Base-by-base conservation (phyloP, 2,329 filamentous ascomycete genomes). In the Penicillium decumbens region DNA sequence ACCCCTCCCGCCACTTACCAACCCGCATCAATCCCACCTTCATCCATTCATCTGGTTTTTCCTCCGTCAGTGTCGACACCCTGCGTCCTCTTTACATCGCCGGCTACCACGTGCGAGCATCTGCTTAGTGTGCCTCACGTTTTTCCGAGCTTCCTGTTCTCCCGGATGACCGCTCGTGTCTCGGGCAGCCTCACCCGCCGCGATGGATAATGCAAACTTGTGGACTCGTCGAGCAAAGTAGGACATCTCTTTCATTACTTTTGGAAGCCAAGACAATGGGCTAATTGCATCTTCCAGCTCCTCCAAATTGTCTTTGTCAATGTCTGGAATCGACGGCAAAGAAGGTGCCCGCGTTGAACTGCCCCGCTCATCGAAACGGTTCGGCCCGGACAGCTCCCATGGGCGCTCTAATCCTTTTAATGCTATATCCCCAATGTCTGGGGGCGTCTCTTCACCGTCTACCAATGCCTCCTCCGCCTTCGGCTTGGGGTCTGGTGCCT, bases 401-500 rank as follows among this genome's bases (percentile, higher is more conserved):
- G 84, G 83, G 65, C 79, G 78, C 69, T 77, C 80, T 55, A 93
- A 89, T 70, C 86, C 89, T 23, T 92, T 95, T 76, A 87, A 83
- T 70, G 77, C 83, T 61, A 81, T 88, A 59, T 83, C 88, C 42
- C 85, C 86, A 52, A 82, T 87, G 63, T 83, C 81, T 53, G 81
- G 79, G 43, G 82, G 80, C 49, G 76, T 90, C 47, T 80, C 85
- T 30, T 92, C 89, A 8, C 89, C 90, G 12, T 89, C 87, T 10
- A 80, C 82, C 46, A 81, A 81, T 60, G 89, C 88, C 47, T 90
- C 89, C 15, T 91, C 87, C 64, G 91, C 92, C 50, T 98, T 98
- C 73, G 91, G 90, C 43, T 77, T 98, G 53, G 93, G 93, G 35
- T 95, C 89, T 15, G 93, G 93, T 61, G 93, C 93, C 47, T 98